A percentile compares a stretch with the other conserved stretches of the same genome.
phyloP scores from a whole-genome alignment of 768 basidiomycete genomes.

The Phaeotremella fagi region DNA sequence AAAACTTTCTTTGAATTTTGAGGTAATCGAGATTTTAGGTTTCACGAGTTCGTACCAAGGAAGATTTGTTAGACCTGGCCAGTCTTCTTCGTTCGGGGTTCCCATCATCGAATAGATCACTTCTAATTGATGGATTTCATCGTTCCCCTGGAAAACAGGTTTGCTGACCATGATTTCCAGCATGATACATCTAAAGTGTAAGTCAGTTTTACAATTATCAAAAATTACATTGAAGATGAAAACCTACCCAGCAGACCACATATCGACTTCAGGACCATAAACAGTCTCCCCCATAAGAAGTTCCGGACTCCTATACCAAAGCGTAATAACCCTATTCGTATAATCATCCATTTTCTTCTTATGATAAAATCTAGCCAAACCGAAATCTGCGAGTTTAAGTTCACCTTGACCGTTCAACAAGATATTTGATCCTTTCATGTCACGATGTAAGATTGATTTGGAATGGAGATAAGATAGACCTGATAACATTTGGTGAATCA shows the following conservation, averaged over 20 bases:
- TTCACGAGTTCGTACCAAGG: constrained; percentile 99
- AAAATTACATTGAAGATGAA: constrained; percentile 7
- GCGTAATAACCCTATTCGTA: constrained; percentile 97
- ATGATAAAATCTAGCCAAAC: constrained; percentile 91
- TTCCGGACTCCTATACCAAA: constrained; percentile 97
- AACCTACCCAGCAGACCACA: constrained; percentile 99
- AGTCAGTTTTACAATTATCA: background rate
- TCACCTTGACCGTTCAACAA: constrained; percentile 84
- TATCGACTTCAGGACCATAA: constrained; percentile 95
- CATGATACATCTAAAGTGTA: constrained; percentile 99
- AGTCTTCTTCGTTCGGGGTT: constrained; percentile 71
- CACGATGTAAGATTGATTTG: constrained; percentile 92
- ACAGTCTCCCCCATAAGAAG: constrained; percentile 89
- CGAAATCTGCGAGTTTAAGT: constrained; percentile 95
- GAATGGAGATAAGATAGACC: constrained; percentile 93
- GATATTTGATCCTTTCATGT: constrained; percentile 99
- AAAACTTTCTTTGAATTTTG: constrained; percentile 78
- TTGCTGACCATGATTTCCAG: constrained; percentile 92
- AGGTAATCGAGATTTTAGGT: constrained; percentile 68
- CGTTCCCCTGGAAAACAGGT: constrained; percentile 95
- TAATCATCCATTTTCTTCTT: constrained; percentile 86
- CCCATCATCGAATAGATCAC: constrained; percentile 87
- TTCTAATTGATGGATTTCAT: constrained; percentile 95
- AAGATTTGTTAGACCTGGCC: constrained; percentile 74
- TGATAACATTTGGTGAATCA: constrained; percentile 90